These are phyloP conservation scores for Wallacemonas sp. DNA, from an alignment of 208 protist species.

Conservation along the genomic window DNA sequence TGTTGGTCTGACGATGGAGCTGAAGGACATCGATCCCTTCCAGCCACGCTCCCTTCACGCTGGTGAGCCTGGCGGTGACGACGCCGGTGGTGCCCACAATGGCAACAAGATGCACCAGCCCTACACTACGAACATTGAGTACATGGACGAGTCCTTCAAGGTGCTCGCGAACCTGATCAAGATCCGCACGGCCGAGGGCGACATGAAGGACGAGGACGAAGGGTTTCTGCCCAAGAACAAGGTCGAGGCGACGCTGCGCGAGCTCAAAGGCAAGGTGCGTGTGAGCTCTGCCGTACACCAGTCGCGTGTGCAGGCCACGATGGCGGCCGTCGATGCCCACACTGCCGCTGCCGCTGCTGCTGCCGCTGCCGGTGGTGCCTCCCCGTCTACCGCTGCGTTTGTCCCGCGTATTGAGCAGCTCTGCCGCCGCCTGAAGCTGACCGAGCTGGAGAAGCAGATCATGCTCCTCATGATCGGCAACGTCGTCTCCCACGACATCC, in stretches of 20 bases:
- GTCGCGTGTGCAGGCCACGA: slow-evolving; percentile 69
- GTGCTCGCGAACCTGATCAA: slow-evolving; percentile 82
- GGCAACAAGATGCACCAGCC: slow-evolving; percentile 26
- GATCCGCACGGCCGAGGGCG: slow-evolving; percentile 81
- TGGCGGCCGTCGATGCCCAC: slow-evolving; percentile 12
- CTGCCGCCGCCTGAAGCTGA: slow-evolving; percentile 60
- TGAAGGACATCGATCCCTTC: slow-evolving; percentile 33
- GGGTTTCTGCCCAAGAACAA: slow-evolving; percentile 70
- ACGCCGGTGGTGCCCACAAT: neutral
- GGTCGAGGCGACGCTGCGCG: slow-evolving; percentile 79
- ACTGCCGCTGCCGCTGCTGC: slow-evolving; percentile 9
- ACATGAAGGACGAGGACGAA: slow-evolving; percentile 92
- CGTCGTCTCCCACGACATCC: slow-evolving; percentile 88
- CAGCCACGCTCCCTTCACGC: slow-evolving; percentile 16
- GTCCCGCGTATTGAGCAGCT: slow-evolving; percentile 89
- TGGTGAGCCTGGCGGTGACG: neutral
- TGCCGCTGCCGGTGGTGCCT: neutral
- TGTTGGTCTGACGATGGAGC: slow-evolving; percentile 10
- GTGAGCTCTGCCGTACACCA: slow-evolving; percentile 61
- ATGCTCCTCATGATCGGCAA: slow-evolving; percentile 86
- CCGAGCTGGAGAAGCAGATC: slow-evolving; percentile 90
- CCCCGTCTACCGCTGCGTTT: slow-evolving; percentile 24
- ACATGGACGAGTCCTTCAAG: slow-evolving; percentile 91
- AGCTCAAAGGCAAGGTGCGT: slow-evolving; percentile 82
- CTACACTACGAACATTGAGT: slow-evolving; percentile 89